Base-by-base conservation (phyloP, 2,329 filamentous ascomycete genomes). In the Xylariaceae sp. region DNA sequence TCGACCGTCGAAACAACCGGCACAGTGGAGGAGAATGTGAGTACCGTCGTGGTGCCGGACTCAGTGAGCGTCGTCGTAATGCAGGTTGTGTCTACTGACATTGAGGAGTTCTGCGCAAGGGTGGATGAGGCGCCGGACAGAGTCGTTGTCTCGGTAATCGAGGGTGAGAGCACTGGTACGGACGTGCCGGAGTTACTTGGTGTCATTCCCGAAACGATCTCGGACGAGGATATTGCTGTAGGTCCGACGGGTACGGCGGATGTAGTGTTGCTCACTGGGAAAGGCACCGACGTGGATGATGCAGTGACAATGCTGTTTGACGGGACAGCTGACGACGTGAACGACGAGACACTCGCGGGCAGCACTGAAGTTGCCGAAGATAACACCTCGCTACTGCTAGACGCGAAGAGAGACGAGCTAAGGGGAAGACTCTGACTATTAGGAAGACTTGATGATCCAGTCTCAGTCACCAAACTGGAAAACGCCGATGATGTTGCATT, bases 1-100 rank as follows among this genome's bases (percentile, higher is more conserved):
- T 56, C 52, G 38, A 55, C 47, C 15, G 53, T 40, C 2, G 39
- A 36, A 9, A 36, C 33, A 15, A 19, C 31, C 14, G 49, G n/a
- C 30, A 22, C 39, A 32, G 41, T 12, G 33, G 54, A 39, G 15
- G 45, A 43, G 14, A 54, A 40, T 11, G 55, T 56, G 31, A 52
- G 3, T 5, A 54, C 27, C 0, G 48, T 54, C 6, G 45, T 50
- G 38, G 51, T 54, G 33, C 49, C 47, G 33, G 49, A 56, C 41
- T 50, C 44, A 42, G 45, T 56, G 40, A 54, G 50, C 38, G 54
- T 56, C 30, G 38, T 56, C 45, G 54, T 51, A 10, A 32, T 56
- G 36, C 56, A 58, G 18, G 56, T 57, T 22, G 55, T 46, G 31
- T 57, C 33, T 10, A 36, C 5, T 36, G 48, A 47, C 17, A 52